phyloP scores from a whole-genome alignment of 495 filamentous ascomycete species.

The Hyaloscypha bicolor region DNA sequence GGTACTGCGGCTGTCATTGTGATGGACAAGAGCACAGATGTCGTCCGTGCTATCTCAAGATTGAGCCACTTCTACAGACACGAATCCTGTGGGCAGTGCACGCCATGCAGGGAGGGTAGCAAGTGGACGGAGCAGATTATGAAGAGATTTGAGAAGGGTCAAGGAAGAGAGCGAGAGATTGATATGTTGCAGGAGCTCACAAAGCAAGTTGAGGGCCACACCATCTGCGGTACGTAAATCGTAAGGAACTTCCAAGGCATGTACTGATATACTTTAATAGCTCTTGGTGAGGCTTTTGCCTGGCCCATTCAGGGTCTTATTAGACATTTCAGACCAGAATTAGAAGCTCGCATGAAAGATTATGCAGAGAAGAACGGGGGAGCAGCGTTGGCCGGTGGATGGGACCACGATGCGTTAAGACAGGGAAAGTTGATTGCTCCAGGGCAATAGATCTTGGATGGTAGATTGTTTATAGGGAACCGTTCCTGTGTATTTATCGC shows the following conservation, averaged over 20 bases:
- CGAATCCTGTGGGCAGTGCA: constrained; percentile 98
- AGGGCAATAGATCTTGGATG: constrained; percentile 62
- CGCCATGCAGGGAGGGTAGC: constrained; percentile 93
- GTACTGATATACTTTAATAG: constrained; percentile 38
- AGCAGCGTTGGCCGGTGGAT: constrained; percentile 81
- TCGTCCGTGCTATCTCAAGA: constrained; percentile 89
- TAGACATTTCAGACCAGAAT: constrained; percentile 93
- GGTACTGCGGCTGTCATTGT: constrained; percentile 99
- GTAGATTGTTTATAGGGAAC: constrained; percentile 30
- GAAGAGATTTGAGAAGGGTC: constrained; percentile 89
- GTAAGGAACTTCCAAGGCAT: not conserved
- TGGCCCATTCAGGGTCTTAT: constrained; percentile 99
- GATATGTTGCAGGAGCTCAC: constrained; percentile 99
- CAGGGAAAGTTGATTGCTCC: constrained; percentile 86
- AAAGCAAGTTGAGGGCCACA: constrained; percentile 98
- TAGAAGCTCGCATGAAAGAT: constrained; percentile 84
- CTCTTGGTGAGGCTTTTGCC: constrained; percentile 95
- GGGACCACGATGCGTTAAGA: constrained; percentile 72
- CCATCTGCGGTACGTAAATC: constrained; percentile 76
- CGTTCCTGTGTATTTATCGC: constrained; percentile 33
- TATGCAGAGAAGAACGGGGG: constrained; percentile 70
- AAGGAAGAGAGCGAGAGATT: constrained; percentile 87
- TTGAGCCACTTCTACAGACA: constrained; percentile 97
- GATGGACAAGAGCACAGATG: constrained; percentile 96
- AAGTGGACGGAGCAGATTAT: constrained; percentile 99